phyloP scores from a whole-genome alignment of 2,329 filamentous ascomycete species.

The Fusarium guadeloupense region DNA sequence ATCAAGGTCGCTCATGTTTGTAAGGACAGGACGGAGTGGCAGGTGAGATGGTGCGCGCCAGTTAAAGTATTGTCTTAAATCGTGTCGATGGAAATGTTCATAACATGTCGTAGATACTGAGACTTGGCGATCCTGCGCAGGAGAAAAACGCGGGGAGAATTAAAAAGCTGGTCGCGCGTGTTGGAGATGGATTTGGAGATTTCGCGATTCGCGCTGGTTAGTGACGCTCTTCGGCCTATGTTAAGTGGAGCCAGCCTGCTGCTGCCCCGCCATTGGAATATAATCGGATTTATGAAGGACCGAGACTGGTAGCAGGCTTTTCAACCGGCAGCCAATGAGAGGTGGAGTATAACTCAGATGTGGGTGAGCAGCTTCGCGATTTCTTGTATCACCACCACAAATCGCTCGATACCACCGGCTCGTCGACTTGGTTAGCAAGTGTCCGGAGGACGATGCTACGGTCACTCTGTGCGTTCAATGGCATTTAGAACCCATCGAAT shows the following conservation, averaged over 20 bases:
- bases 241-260: constrained; percentile 3
- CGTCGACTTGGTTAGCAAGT: constrained; percentile 35
- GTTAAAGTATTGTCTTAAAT: constrained; percentile 15
- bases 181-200: constrained; percentile 29
- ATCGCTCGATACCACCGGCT: constrained; percentile 41
- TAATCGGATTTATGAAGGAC: constrained; percentile 28
- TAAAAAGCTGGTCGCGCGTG: constrained; percentile 12
- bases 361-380: constrained; percentile 36
- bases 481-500: constrained; percentile 14
- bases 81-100: constrained; percentile 24
- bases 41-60: constrained; percentile 38
- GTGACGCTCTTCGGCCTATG: constrained; percentile 18
- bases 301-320: constrained; percentile 11
- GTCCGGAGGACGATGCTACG: constrained; percentile 40
- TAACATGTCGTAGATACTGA: constrained; percentile 39
- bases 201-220: constrained; percentile 26
- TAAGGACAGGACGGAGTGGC: constrained; percentile 26
- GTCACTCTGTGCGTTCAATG: constrained; percentile 41
- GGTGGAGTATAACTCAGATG: constrained; percentile 31
- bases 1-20: constrained; percentile 90
- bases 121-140: background rate
- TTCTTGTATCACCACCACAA: constrained; percentile 38
- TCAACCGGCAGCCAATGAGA: constrained; percentile 36
- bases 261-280: constrained; percentile 16
- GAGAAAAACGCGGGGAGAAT: background rate